Percentiles rank a stretch among this genome's conserved stretches.
Evolutionary conservation across 2,329 filamentous ascomycete species (phyloP).

Genomic region (Dactylonectria estremocensis): DNA sequence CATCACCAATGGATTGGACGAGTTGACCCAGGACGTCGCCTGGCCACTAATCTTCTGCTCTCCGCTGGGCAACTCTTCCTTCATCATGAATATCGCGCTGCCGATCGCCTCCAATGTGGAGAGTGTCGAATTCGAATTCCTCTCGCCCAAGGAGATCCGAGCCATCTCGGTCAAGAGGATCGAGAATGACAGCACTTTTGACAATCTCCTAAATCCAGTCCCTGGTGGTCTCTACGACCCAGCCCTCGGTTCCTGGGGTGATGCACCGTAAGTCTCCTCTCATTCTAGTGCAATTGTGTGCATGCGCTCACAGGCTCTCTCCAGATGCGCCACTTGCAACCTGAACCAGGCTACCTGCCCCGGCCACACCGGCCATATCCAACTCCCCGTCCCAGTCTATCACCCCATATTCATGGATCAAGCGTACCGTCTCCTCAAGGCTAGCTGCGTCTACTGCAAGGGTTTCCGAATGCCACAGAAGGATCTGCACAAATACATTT

Average conservation of each 20-base stretch:
- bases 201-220: slow-evolving; percentile 89
- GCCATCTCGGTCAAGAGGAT: slow-evolving; percentile 94
- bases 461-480: slow-evolving; percentile 84
- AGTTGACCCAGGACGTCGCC: slow-evolving; percentile 44
- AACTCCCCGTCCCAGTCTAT: slow-evolving; percentile 93
- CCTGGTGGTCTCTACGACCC: slow-evolving; percentile 94
- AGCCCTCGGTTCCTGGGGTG: slow-evolving; percentile 90
- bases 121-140: slow-evolving; percentile 90
- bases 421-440: slow-evolving; percentile 85
- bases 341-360: slow-evolving; percentile 86
- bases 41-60: slow-evolving; percentile 40
- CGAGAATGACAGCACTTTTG: slow-evolving; percentile 94
- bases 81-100: slow-evolving; percentile 80
- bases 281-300: background rate
- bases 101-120: slow-evolving; percentile 88
- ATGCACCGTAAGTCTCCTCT: slow-evolving; percentile 75
- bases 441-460: slow-evolving; percentile 93
- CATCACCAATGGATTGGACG: slow-evolving; percentile 42
- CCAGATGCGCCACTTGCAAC: slow-evolving; percentile 92
- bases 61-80: slow-evolving; percentile 35
- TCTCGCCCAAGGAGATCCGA: slow-evolving; percentile 86
- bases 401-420: slow-evolving; percentile 98
- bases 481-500: slow-evolving; percentile 83
- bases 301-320: slow-evolving; percentile 28
- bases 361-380: slow-evolving; percentile 95